A percentile compares a stretch with the other conserved stretches of the same genome.
phyloP scores from a whole-genome alignment of 75 land plant species.

The Cupressus sempervirens region DNA sequence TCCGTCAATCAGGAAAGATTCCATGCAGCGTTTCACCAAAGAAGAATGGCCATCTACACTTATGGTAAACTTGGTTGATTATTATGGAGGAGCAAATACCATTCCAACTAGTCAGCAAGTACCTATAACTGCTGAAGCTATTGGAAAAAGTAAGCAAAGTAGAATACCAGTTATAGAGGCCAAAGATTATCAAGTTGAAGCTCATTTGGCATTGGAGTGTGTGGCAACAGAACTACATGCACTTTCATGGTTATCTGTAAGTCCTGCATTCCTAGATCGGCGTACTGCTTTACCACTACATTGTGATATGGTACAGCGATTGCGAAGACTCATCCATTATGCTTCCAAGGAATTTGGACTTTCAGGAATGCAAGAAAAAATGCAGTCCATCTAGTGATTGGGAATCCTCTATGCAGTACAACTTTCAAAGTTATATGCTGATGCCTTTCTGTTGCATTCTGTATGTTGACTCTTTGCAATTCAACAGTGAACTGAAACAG shows the following conservation, averaged over 20 bases:
- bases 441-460: background rate
- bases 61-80: constrained; percentile 66
- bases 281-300: constrained; percentile 86
- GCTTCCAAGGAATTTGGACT: constrained; percentile 51
- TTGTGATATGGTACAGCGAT: constrained; percentile 80
- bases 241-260: constrained; percentile 87
- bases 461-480: background rate
- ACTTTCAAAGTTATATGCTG: background rate
- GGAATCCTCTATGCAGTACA: background rate
- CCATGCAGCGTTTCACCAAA: constrained; percentile 20
- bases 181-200: constrained; percentile 54
- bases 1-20: constrained; percentile 49
- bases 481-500: background rate
- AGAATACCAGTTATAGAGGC: constrained; percentile 26
- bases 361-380: background rate
- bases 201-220: constrained; percentile 52
- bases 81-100: constrained; percentile 44
- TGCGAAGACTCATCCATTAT: constrained; percentile 67
- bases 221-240: constrained; percentile 85
- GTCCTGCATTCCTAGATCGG: constrained; percentile 61
- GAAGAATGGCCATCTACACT: constrained; percentile 95
- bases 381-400: background rate
- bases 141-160: constrained; percentile 20
- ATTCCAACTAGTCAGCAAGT: constrained; percentile 26
- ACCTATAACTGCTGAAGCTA: constrained; percentile 6